A percentile compares a stretch with the other conserved stretches of the same genome.
Conservation (phyloP, 805 yeast species). For the Scheffersomyces coipomensis region DNA sequence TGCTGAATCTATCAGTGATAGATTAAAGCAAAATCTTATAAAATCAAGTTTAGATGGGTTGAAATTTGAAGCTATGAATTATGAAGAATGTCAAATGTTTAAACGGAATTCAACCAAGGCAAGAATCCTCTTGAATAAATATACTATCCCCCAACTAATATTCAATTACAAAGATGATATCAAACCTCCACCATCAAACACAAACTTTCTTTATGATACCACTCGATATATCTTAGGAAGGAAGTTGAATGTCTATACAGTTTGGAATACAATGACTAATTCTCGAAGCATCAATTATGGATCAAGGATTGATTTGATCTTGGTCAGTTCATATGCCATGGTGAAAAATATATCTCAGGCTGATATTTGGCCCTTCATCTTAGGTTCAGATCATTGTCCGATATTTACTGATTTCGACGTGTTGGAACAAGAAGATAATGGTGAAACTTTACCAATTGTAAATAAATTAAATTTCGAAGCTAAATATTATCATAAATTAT, state of each 20-base stretch:
- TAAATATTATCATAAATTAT: conserved; percentile 41
- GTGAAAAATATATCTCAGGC: conserved; percentile 32
- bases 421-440: background rate
- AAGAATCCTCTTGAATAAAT: conserved; percentile 27
- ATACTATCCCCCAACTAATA: conserved; percentile 18
- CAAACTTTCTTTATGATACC: conserved; percentile 50
- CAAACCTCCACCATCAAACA: conserved; percentile 4
- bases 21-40: conserved; percentile 36
- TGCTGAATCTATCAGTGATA: conserved; percentile 62
- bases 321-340: conserved; percentile 40
- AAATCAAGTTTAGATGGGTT: conserved; percentile 10
- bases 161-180: background rate
- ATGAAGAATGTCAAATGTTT: conserved; percentile 33
- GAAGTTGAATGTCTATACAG: conserved; percentile 71
- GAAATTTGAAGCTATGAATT: conserved; percentile 23
- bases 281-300: conserved; percentile 83
- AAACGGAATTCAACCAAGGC: conserved; percentile 24
- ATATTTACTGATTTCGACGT: conserved; percentile 64
- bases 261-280: conserved; percentile 83
- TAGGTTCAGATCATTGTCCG: conserved; percentile 97
- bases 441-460: background rate
- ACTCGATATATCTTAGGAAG: conserved; percentile 58
- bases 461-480: conserved; percentile 52
- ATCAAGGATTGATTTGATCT: conserved; percentile 79
- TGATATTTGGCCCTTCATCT: conserved; percentile 63